Base-by-base conservation (phyloP, 164 flowering plant genomes). In the Berberis thunbergii region DNA sequence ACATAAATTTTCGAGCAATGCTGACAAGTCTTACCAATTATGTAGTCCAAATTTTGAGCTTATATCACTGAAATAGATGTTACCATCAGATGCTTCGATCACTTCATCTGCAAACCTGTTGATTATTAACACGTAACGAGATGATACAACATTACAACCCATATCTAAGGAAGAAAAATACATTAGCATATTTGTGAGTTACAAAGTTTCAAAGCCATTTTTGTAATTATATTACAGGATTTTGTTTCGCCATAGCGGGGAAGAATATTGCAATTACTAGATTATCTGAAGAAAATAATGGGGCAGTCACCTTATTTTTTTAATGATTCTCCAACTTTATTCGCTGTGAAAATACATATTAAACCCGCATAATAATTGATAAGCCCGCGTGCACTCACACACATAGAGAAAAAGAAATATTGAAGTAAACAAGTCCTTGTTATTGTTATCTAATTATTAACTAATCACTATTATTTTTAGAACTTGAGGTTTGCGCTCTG, bases 91-190 rank as follows among this genome's bases (percentile, higher is more conserved):
- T 60, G 84, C 83, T 71, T 79, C 84, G 11, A 83, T 66, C 49
- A 80, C 88, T 61, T 84, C 97, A 66, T 87, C 94, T 57, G 88
- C 86, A 71, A 84, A 79, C 50, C 89, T 87, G 69, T 41, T 42
- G 10, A 45, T 38, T 40, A 4, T 4, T 26, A 5, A 9, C 13
- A 41, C 40, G 2, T 3, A 41, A 38, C 60, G 78, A 67, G 54
- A 48, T 48, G 10, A 4, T 11, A 26, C 49, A 26, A 0, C 26
- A 26, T 26, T 26, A 26, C 26, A 26, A 46, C 49, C 49, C 49
- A 46, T 4, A 46, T 46, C 49, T 46, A 46, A 46, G 49, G 4
- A 46, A 4, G 4, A 8, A 46, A 8, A 26, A 26, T 26, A 26
- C 26, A 26, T 26, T 26, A 26, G 26, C 26, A 26, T 26, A 26